Percentiles rank a stretch among this genome's conserved stretches.
Conservation (phyloP, 202 grass and related monocot species). For the Dendrocalamus latiflorus region DNA sequence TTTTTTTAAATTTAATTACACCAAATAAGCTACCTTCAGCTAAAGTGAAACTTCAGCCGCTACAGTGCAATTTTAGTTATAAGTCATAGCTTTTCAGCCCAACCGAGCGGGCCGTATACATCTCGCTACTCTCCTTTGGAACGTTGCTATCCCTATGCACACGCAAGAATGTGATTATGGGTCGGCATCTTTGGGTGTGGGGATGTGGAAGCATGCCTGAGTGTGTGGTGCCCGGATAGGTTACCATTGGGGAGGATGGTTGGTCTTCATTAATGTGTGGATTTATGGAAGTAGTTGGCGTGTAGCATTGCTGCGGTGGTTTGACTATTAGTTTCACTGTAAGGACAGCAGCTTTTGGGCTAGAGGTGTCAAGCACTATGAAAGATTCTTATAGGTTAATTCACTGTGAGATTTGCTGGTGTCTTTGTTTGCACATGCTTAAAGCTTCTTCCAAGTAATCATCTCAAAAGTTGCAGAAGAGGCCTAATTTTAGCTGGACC, state of each 20-base stretch:
- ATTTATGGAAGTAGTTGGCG: constrained; percentile 31
- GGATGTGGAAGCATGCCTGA: constrained; percentile 22
- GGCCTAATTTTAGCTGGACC: background rate
- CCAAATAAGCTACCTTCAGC: too few relatives aligned
- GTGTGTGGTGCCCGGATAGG: background rate
- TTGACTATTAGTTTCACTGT: constrained; percentile 25
- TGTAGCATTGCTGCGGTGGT: constrained; percentile 11
- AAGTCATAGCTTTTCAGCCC: too few relatives aligned
- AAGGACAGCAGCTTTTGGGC: constrained; percentile 17
- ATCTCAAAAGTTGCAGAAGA: background rate
- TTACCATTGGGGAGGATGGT: background rate
- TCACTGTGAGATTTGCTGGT: constrained; percentile 1
- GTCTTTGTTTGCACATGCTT: background rate
- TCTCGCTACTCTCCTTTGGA: background rate
- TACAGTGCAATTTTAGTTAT: too few relatives aligned
- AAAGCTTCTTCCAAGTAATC: background rate
- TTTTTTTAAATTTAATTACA: too few relatives aligned
- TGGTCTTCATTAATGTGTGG: constrained; percentile 19
- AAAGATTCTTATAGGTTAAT: constrained; percentile 4
- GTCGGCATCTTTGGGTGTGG: constrained; percentile 23
- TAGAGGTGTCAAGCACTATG: constrained; percentile 6
- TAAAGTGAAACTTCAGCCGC: too few relatives aligned
- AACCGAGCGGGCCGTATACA: too few relatives aligned
- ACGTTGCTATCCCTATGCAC: constrained; percentile 2
- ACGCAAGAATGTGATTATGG: constrained; percentile 26